Evolutionary conservation across 2,329 filamentous ascomycete genomes (phyloP).

Genomic region (Ceratocystis albifundus): DNA sequence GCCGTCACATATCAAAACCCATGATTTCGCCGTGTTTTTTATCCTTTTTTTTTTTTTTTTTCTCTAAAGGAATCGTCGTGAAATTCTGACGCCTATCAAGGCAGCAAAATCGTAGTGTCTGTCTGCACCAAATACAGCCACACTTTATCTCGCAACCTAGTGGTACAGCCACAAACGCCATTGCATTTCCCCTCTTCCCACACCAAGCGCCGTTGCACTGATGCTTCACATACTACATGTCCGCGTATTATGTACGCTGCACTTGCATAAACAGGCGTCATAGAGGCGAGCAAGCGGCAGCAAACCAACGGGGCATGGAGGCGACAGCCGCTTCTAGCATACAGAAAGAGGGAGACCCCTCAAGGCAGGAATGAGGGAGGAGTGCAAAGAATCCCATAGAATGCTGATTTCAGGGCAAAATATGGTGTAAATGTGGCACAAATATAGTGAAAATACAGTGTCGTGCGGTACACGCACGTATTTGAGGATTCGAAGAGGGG

Average conservation of each 20-base stretch:
- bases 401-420: neutral
- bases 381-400: neutral
- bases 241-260: neutral
- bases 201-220: no score
- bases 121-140: neutral
- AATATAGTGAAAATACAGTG: no score
- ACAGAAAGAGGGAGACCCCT: neutral
- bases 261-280: neutral
- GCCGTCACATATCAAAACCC: neutral
- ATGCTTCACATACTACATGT: neutral
- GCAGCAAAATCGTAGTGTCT: neutral
- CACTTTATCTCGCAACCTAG: neutral
- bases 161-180: constrained; percentile 1
- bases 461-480: neutral
- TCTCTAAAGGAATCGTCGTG: neutral
- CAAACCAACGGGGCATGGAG: neutral
- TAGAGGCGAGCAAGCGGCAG: neutral
- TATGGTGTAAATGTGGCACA: neutral
- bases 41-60: no score
- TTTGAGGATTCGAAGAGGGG: neutral
- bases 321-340: neutral
- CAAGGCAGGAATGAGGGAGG: neutral
- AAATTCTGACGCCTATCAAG: constrained; percentile 2
- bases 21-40: no score
- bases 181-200: no score